A percentile compares a stretch with the other conserved stretches of the same genome.
Evolutionary conservation across 73 alveolate species (phyloP).

Genomic region (Effrenium voratum): DNA sequence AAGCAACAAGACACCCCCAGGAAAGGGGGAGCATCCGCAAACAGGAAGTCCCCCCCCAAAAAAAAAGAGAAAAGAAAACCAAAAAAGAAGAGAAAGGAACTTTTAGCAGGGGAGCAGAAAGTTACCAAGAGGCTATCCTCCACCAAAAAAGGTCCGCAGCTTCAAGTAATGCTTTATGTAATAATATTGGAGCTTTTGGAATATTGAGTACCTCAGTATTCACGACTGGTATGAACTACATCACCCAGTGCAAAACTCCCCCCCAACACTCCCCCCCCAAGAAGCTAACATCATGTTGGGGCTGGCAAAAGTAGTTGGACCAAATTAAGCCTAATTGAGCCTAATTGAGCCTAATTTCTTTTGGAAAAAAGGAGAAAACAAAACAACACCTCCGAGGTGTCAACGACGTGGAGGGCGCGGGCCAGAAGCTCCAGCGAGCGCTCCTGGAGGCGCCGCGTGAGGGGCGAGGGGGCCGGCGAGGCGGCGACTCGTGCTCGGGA

Average conservation of each 20-base stretch:
- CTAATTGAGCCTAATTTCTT: not conserved
- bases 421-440: conserved; percentile 69
- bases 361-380: not conserved
- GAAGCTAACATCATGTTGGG: not conserved
- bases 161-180: no score
- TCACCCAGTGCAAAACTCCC: not conserved
- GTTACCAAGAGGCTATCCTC: no score
- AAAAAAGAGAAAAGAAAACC: no score
- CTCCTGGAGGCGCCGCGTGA: conserved; percentile 27
- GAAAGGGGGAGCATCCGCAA: no score
- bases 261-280: not conserved
- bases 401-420: conserved; percentile 50
- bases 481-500: not conserved
- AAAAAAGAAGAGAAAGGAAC: no score
- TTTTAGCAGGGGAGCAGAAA: no score
- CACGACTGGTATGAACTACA: no score
- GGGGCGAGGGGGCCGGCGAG: not conserved
- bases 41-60: no score
- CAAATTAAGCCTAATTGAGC: not conserved
- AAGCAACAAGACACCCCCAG: no score
- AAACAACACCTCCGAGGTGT: not conserved
- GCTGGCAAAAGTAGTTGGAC: not conserved
- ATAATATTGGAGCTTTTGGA: no score
- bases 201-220: no score
- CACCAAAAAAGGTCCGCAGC: no score